Conservation (phyloP, 495 filamentous ascomycete genomes). For the Acidiella bohemica region DNA sequence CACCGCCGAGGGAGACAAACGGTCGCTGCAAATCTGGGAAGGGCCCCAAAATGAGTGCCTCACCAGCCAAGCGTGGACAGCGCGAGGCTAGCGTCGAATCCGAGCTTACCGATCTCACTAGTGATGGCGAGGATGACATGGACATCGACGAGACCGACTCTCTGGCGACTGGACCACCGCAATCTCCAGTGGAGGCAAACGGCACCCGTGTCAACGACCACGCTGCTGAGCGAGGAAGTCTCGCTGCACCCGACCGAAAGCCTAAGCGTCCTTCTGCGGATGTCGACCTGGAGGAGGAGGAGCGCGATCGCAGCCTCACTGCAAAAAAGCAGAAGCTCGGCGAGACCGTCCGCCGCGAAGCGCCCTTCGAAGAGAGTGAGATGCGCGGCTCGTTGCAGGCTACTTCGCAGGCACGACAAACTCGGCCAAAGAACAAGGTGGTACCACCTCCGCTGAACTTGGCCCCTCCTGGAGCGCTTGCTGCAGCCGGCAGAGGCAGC, state of each 20-base stretch:
- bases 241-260: constrained; percentile 12
- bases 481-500: neutral
- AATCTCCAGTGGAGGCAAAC: constrained; percentile 1
- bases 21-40: neutral
- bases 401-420: neutral
- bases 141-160: constrained; percentile 2
- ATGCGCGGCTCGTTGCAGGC: constrained; percentile 7
- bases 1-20: constrained; percentile 1
- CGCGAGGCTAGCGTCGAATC: constrained; percentile 1
- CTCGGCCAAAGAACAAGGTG: constrained; percentile 1
- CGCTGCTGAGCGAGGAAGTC: constrained; percentile 18
- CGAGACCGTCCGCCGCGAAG: constrained; percentile 16
- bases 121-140: constrained; percentile 7
- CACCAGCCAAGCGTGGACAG: constrained; percentile 6
- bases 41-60: constrained; percentile 7
- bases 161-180: neutral
- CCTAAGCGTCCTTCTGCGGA: constrained; percentile 16
- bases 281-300: constrained; percentile 12
- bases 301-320: constrained; percentile 14
- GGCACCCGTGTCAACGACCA: constrained; percentile 12
- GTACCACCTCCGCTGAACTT: constrained; percentile 7
- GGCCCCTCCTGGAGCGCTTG: constrained; percentile 1
- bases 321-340: constrained; percentile 21
- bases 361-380: constrained; percentile 20
- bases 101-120: constrained; percentile 16